A percentile compares a stretch with the other conserved stretches of the same genome.
Evolutionary conservation across 805 yeast species (phyloP).

Genomic region (Isabelozyma heimii): DNA sequence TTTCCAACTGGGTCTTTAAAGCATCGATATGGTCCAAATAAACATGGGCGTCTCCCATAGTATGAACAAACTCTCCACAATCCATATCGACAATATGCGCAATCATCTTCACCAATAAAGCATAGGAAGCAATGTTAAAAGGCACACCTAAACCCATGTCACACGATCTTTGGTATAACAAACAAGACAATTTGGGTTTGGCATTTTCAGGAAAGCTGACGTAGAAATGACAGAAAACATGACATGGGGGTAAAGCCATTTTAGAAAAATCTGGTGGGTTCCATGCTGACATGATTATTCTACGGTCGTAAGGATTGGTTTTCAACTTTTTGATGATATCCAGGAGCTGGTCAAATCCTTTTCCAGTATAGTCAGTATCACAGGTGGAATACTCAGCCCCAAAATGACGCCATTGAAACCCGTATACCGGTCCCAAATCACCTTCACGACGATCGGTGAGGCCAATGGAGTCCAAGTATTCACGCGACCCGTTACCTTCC

Average conservation of each 20-base stretch:
- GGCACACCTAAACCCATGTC: slow-evolving; percentile 99
- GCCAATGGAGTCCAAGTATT: slow-evolving; percentile 82
- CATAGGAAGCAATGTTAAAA: slow-evolving; percentile 95
- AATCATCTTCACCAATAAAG: slow-evolving; percentile 87
- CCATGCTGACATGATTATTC: slow-evolving; percentile 97
- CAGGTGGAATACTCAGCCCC: slow-evolving; percentile 91
- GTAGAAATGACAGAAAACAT: slow-evolving; percentile 92
- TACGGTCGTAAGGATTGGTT: slow-evolving; percentile 88
- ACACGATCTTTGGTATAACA: slow-evolving; percentile 94
- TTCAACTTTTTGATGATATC: slow-evolving; percentile 77
- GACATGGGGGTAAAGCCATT: slow-evolving; percentile 99
- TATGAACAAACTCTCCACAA: slow-evolving; percentile 92
- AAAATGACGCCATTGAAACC: slow-evolving; percentile 99
- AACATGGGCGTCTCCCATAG: slow-evolving; percentile 96
- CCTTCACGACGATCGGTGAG: slow-evolving; percentile 80
- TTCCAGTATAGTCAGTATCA: slow-evolving; percentile 79
- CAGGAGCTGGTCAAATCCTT: slow-evolving; percentile 88
- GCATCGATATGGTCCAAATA: slow-evolving; percentile 94
- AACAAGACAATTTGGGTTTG: slow-evolving; percentile 73
- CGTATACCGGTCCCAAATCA: slow-evolving; percentile 97
- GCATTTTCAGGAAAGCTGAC: slow-evolving; percentile 71
- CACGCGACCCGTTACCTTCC: slow-evolving; percentile 98
- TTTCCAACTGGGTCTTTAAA: slow-evolving; percentile 68
- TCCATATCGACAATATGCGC: slow-evolving; percentile 95
- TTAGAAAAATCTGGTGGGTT: slow-evolving; percentile 90